Evolutionary conservation across 306 rosid genomes (phyloP).

Genomic region (Lupinus albus): DNA sequence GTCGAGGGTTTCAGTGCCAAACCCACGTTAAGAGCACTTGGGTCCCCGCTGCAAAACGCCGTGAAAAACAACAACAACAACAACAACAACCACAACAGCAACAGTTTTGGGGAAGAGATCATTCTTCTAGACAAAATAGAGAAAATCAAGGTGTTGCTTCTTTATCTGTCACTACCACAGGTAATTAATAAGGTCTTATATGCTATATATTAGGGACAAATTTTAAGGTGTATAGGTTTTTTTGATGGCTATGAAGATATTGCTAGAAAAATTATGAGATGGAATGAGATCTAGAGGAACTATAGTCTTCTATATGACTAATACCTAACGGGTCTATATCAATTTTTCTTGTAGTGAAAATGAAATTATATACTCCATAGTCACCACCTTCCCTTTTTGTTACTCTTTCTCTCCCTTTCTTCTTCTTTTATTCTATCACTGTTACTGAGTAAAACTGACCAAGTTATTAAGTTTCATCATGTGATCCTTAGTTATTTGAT

Average conservation of each 20-base stretch:
- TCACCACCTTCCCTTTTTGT: conserved; percentile 35
- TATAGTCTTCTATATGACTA: conserved; percentile 38
- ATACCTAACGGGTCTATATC: conserved; percentile 48
- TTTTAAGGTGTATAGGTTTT: conserved; percentile 33
- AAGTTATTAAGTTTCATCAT: conserved; percentile 45
- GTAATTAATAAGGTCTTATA: conserved; percentile 43
- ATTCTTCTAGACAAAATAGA: conserved; percentile 60
- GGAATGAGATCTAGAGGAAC: conserved; percentile 38
- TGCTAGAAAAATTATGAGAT: conserved; percentile 17
- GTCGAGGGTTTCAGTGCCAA: conserved; percentile 92
- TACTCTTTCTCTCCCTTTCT: conserved; percentile 16
- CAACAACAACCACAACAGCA: conserved; percentile 45
- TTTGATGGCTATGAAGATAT: conserved; percentile 23
- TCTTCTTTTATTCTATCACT: conserved; percentile 38
- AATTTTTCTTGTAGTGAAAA: conserved; percentile 46
- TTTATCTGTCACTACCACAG: conserved; percentile 69
- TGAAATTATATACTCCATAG: conserved; percentile 46
- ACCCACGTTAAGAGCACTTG: conserved; percentile 98
- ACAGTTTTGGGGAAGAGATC: conserved; percentile 47
- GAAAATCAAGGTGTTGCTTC: conserved; percentile 61
- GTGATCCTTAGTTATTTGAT: conserved; percentile 26
- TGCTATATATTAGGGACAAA: conserved; percentile 5
- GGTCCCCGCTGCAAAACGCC: conserved; percentile 92
- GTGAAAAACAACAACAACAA: conserved; percentile 80
- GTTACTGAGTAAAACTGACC: conserved; percentile 66